A percentile compares a stretch with the other conserved stretches of the same genome.
These are phyloP conservation scores for Murraya paniculata DNA, from an alignment of 345 rosid genomes.

Conservation along the genomic window DNA sequence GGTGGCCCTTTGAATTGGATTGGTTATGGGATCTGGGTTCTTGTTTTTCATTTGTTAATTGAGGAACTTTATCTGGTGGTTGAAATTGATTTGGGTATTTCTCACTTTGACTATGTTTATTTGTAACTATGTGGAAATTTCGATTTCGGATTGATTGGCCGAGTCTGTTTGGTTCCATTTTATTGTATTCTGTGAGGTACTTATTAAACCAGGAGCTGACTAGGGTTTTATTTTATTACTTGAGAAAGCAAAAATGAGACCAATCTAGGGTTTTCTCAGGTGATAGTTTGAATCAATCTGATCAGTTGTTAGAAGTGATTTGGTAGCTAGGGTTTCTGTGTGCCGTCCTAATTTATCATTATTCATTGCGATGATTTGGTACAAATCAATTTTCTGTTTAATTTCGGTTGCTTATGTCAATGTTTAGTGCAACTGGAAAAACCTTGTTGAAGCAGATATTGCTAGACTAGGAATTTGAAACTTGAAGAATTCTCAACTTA, in stretches of 20 bases:
- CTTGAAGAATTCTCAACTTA: conserved; percentile 2
- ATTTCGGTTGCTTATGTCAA: not conserved
- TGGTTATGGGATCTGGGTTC: conserved; percentile 14
- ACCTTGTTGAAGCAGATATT: not conserved
- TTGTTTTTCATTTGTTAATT: not conserved
- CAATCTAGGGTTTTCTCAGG: not conserved
- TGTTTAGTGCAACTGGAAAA: not conserved
- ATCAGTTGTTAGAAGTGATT: not conserved
- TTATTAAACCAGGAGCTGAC: not conserved
- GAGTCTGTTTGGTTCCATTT: not conserved
- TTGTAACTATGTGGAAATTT: not conserved
- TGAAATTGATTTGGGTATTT: not conserved
- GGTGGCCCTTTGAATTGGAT: conserved; percentile 2
- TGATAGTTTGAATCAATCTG: not conserved
- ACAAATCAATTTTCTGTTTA: not conserved
- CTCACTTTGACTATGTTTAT: not conserved
- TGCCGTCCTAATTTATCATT: not conserved
- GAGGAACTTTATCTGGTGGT: not conserved
- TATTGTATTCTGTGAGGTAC: not conserved
- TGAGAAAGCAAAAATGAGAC: not conserved
- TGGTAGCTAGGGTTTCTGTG: not conserved
- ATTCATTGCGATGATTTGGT: not conserved
- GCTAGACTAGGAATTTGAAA: not conserved
- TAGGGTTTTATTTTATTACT: not conserved
- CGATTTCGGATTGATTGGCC: not conserved